phyloP scores from a whole-genome alignment of 2,329 filamentous ascomycete species.

The Iodosphaeria phyllophila region DNA sequence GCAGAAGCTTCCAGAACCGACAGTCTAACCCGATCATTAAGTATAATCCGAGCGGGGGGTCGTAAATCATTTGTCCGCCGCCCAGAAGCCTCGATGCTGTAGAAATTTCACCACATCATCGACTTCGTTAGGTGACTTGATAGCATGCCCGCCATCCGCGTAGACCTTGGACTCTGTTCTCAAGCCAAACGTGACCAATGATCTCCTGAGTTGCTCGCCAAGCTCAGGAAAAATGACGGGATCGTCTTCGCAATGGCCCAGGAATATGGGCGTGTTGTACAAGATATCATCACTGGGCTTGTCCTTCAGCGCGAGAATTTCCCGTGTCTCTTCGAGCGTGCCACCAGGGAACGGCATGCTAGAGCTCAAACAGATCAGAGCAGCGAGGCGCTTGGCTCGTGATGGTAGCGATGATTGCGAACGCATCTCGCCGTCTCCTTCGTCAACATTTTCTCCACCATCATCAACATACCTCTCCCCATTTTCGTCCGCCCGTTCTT shows the following conservation, averaged over 20 bases:
- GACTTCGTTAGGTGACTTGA: conserved; percentile 22
- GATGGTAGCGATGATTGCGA: neutral
- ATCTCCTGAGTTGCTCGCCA: conserved; percentile 16
- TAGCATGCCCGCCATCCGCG: conserved; percentile 21
- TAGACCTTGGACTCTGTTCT: conserved; percentile 22
- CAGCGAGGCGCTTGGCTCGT: conserved; percentile 7
- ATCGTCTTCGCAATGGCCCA: conserved; percentile 26
- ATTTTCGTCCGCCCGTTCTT: too few species aligned
- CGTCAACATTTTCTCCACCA: too few species aligned
- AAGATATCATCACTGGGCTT: conserved; percentile 13
- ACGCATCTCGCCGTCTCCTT: too few species aligned
- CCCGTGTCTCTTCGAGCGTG: conserved; percentile 8
- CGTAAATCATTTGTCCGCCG: neutral
- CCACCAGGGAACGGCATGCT: conserved; percentile 8
- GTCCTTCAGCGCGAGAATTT: conserved; percentile 11
- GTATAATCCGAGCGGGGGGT: neutral
- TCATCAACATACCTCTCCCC: neutral
- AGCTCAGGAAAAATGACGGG: conserved; percentile 19
- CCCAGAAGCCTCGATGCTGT: conserved; percentile 5
- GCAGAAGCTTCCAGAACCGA: conserved; percentile 3
- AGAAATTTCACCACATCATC: conserved; percentile 21
- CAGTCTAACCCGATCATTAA: neutral
- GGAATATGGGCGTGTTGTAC: conserved; percentile 21
- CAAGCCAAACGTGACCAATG: conserved; percentile 17
- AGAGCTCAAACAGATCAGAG: conserved; percentile 10